phyloP scores from a whole-genome alignment of 2,329 filamentous ascomycete genomes.

The Biscogniauxia marginata region DNA sequence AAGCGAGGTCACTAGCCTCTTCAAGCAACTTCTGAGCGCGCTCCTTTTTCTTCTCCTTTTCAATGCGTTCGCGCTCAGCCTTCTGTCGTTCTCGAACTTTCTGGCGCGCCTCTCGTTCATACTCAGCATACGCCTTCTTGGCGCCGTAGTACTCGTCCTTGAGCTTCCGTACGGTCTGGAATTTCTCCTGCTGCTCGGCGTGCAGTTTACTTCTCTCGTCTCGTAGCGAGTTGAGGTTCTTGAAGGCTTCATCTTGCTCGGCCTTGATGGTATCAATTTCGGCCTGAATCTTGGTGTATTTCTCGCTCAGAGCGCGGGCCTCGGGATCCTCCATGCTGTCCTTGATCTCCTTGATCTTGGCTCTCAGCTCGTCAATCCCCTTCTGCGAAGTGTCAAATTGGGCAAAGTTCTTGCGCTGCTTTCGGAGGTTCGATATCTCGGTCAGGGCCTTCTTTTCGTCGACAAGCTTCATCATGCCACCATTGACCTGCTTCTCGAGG shows the following conservation, averaged over 20 bases:
- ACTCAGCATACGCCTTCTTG: constrained; percentile 78
- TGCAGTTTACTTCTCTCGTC: constrained; percentile 85
- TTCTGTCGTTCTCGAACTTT: constrained; percentile 74
- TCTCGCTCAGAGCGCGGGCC: constrained; percentile 80
- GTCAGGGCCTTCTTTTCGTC: constrained; percentile 93
- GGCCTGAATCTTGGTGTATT: constrained; percentile 79
- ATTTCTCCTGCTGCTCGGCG: constrained; percentile 84
- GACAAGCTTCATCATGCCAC: constrained; percentile 89
- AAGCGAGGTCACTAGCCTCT: constrained; percentile 83
- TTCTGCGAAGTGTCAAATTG: constrained; percentile 83
- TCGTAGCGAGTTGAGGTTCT: constrained; percentile 78
- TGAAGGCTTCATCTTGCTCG: constrained; percentile 87
- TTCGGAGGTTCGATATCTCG: constrained; percentile 80
- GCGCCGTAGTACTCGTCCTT: constrained; percentile 86
- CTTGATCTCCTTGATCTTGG: constrained; percentile 84
- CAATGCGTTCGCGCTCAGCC: constrained; percentile 73
- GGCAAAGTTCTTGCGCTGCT: constrained; percentile 87
- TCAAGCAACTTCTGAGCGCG: constrained; percentile 73
- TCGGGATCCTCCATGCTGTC: constrained; percentile 90
- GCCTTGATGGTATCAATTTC: constrained; percentile 90
- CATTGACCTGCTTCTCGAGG: constrained; percentile 83
- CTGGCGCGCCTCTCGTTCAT: constrained; percentile 80
- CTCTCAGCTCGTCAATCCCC: constrained; percentile 82
- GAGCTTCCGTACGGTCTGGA: constrained; percentile 74
- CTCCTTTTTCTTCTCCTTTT: constrained; percentile 72